Evolutionary conservation across 257 asterid genomes (phyloP), one percentile per base, ranked within the genome.

Genomic region (Vinca minor): DNA sequence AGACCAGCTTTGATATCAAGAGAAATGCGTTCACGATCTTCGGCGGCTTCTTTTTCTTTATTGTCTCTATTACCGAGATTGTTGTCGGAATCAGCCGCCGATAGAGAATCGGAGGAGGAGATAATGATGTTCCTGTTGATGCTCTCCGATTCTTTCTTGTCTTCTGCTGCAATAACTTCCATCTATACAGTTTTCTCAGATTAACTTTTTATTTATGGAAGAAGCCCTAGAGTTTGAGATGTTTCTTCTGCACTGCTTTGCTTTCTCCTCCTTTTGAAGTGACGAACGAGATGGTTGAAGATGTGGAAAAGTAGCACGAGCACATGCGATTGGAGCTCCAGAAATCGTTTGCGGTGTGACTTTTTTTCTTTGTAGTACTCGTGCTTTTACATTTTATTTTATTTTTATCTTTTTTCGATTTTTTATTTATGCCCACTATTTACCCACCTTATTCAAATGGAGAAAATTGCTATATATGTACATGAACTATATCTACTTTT

Each of bases 1-100:
- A 91, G 83, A 31, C 95, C 94, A 62, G 95, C 87, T 78, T 86
- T 91, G 71, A 87, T 94, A 65, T 89, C 95, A 67, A 78, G 80
- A 52, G 84, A 73, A 9, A 82, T 74, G 74, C 95, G 95, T 21
- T 87, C 89, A 54, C 77, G 79, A 14, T 80, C 89, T 55, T 83
- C 87, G 32, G 68, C 87, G 32, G 68, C 63, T 38, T 77, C 82
- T 63, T 59, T 63, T 46, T 84, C 85, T 58, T 23, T n/a, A n/a
- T n/a, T 75, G 55, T 64, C 14, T 46, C 53, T 46, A n/a, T n/a
- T n/a, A 46, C 53, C 11, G 53, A 18, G 1, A 39, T 23, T 21
- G 65, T 25, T 61, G 34, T 4, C n/a, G n/a, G n/a, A n/a, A n/a
- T n/a, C 13, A 68, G 53, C 62, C 45, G 63, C 13, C 32, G 41